Conservation (phyloP, 2,329 filamentous ascomycete genomes). For the Coleophoma eucalyptorum region DNA sequence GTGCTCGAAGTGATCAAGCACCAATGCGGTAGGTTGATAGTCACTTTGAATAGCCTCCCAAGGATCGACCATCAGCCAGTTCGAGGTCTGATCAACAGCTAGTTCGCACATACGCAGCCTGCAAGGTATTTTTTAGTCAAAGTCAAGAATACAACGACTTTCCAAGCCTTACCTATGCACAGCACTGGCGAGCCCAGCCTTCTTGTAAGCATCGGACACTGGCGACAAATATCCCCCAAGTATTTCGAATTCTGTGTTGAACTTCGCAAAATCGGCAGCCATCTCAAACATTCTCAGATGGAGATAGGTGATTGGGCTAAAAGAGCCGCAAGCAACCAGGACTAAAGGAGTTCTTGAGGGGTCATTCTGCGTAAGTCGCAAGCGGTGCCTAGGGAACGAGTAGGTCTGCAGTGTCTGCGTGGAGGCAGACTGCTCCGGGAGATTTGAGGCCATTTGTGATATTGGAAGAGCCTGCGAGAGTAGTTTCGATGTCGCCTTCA, state of each 20-base stretch:
- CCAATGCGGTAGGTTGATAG: constrained; percentile 85
- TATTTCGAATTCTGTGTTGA: constrained; percentile 76
- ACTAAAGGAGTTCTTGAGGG: constrained; percentile 58
- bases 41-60: constrained; percentile 84
- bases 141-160: too few species aligned
- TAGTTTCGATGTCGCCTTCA: too few species aligned
- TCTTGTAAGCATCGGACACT: constrained; percentile 67
- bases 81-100: constrained; percentile 69
- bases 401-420: constrained; percentile 36
- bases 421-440: constrained; percentile 9
- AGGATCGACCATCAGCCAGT: constrained; percentile 82
- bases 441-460: constrained; percentile 10
- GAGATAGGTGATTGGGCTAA: constrained; percentile 72
- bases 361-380: constrained; percentile 52
- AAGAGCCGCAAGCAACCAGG: constrained; percentile 67
- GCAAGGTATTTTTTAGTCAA: too few species aligned
- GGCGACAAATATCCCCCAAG: constrained; percentile 81
- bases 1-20: constrained; percentile 86
- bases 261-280: constrained; percentile 74
- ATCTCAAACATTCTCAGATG: constrained; percentile 88
- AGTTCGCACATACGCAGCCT: constrained; percentile 83
- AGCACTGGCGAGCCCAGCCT: constrained; percentile 71
- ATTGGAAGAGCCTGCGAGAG: too few species aligned
- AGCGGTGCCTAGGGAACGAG: constrained; percentile 54
- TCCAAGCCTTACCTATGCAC: constrained; percentile 51